Conservation (phyloP, 768 basidiomycete genomes). For the Amanita pallidorosea region DNA sequence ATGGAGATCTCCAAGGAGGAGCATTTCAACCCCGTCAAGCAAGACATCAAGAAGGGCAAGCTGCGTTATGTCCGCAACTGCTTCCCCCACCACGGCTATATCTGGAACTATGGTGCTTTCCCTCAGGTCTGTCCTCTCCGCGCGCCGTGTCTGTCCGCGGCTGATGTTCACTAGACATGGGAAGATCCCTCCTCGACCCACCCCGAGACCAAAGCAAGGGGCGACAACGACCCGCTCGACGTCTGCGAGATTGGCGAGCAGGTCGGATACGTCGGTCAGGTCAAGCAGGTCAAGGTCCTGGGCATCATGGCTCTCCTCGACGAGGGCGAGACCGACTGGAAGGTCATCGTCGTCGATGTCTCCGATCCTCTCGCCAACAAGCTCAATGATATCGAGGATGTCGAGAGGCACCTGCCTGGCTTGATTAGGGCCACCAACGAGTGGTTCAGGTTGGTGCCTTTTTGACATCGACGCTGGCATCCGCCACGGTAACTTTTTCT, state of each 20-base stretch:
- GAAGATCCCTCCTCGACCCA: constrained; percentile 84
- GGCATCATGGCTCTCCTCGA: constrained; percentile 99
- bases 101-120: constrained; percentile 99
- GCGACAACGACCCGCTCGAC: constrained; percentile 98
- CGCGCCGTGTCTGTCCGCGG: not conserved
- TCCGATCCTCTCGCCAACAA: constrained; percentile 92
- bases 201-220: constrained; percentile 96
- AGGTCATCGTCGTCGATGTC: constrained; percentile 96
- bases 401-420: constrained; percentile 95
- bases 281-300: constrained; percentile 99
- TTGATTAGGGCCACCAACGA: constrained; percentile 96
- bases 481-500: constrained; percentile 1
- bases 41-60: constrained; percentile 95
- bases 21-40: constrained; percentile 99
- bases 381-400: constrained; percentile 98
- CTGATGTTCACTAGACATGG: constrained; percentile 67
- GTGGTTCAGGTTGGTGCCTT: constrained; percentile 76
- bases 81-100: constrained; percentile 99
- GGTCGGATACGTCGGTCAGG: constrained; percentile 91
- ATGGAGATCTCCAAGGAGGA: constrained; percentile 99
- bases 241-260: constrained; percentile 99
- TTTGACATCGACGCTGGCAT: not conserved
- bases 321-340: constrained; percentile 99
- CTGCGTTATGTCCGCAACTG: constrained; percentile 98
- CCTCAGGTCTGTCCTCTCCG: constrained; percentile 55